Evolutionary conservation across 495 filamentous ascomycete species (phyloP).

Genomic region (Clavariopsis aquatica): DNA sequence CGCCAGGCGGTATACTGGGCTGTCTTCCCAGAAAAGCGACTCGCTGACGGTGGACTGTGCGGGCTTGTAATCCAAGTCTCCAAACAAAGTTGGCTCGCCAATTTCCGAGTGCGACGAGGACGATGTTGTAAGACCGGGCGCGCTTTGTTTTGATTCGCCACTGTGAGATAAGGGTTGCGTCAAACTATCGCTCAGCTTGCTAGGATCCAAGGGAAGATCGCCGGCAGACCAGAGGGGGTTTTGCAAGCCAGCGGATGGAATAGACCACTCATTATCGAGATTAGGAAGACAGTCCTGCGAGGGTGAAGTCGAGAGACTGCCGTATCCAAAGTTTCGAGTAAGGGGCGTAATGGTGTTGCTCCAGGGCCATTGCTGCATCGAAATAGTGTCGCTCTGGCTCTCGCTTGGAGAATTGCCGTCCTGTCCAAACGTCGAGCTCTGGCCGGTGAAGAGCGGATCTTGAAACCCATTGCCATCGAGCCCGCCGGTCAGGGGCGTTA

Average conservation of each 20-base stretch:
- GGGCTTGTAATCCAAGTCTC: constrained; percentile 24
- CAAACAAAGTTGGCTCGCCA: constrained; percentile 36
- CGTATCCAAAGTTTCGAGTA: constrained; percentile 25
- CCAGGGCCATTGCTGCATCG: constrained; percentile 32
- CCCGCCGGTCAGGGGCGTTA: constrained; percentile 29
- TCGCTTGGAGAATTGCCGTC: constrained; percentile 32
- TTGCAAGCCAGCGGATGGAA: constrained; percentile 34
- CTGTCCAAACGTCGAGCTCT: constrained; percentile 20
- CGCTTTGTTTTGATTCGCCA: constrained; percentile 37
- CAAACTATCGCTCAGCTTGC: constrained; percentile 29
- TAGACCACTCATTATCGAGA: constrained; percentile 31
- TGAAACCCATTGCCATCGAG: constrained; percentile 23
- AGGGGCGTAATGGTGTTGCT: constrained; percentile 2
- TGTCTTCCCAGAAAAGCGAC: constrained; percentile 37
- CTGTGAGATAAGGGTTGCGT: constrained; percentile 38
- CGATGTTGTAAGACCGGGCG: constrained; percentile 41
- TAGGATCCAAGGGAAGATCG: constrained; percentile 38
- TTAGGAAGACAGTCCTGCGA: constrained; percentile 36
- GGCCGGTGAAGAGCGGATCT: constrained; percentile 26
- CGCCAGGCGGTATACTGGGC: constrained; percentile 20
- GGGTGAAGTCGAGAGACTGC: constrained; percentile 37
- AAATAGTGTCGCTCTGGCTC: constrained; percentile 22
- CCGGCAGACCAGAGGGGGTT: constrained; percentile 35
- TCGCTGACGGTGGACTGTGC: constrained; percentile 25
- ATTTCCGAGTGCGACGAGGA: constrained; percentile 46